Evolutionary conservation across 768 basidiomycete species (phyloP).

Genomic region (Lactifluus piperatus): DNA sequence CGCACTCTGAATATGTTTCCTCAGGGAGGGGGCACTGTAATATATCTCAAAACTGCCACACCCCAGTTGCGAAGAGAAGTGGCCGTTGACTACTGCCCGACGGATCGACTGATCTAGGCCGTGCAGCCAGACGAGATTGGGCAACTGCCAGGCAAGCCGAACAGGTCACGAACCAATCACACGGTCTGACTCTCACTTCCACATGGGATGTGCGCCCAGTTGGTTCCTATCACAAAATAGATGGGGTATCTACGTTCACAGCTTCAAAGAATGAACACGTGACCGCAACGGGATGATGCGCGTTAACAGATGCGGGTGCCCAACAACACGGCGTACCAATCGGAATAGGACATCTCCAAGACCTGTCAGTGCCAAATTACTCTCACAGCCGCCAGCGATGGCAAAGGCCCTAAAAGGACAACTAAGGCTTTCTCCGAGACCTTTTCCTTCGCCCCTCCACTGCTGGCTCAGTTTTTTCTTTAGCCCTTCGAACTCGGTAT

Average conservation of each 20-base stretch:
- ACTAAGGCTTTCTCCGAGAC: background rate
- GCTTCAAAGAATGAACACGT: background rate
- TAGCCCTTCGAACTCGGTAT: background rate
- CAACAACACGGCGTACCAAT: background rate
- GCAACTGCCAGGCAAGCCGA: background rate
- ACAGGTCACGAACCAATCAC: background rate
- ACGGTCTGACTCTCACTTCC: background rate
- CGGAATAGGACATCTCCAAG: background rate
- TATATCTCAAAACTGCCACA: no score
- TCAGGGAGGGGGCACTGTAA: no score
- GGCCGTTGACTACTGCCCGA: background rate
- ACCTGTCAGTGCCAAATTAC: background rate
- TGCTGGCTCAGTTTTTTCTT: conserved; percentile 17
- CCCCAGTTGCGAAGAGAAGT: no score
- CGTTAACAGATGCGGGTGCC: no score
- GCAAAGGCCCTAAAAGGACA: background rate
- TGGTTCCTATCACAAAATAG: background rate
- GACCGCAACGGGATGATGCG: background rate
- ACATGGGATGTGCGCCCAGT: background rate
- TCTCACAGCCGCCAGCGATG: background rate
- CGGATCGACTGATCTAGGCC: background rate
- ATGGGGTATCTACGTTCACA: background rate
- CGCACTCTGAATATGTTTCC: background rate
- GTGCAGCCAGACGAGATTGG: background rate
- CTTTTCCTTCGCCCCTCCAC: conserved; percentile 2